phyloP scores from a whole-genome alignment of 257 asterid species.

The Scutellaria barbata region DNA sequence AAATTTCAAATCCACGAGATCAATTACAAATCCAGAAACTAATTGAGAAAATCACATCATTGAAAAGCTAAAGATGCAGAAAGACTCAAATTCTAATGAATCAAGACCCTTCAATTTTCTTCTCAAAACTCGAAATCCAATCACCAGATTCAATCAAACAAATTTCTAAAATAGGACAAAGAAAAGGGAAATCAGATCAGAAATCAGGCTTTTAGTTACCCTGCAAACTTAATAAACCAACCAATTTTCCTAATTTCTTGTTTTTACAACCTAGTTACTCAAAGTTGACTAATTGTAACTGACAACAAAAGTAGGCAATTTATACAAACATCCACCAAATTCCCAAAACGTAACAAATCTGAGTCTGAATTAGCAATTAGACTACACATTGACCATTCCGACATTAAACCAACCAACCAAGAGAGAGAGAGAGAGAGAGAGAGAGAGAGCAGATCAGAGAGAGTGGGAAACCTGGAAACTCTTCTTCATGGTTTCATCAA shows the following conservation, averaged over 20 bases:
- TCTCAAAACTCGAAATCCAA: background rate
- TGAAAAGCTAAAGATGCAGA: slow-evolving; percentile 16
- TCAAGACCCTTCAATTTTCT: slow-evolving; percentile 4
- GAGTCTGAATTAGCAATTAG: slow-evolving; percentile 30
- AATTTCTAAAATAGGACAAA: background rate
- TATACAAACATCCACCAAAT: background rate
- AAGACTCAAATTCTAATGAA: background rate
- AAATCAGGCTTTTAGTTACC: slow-evolving; percentile 1
- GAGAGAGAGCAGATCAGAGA: slow-evolving; percentile 34
- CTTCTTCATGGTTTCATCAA: slow-evolving; percentile 71
- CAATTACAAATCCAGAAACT: slow-evolving; percentile 2
- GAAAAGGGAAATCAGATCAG: background rate
- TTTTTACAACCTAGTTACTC: slow-evolving; percentile 21
- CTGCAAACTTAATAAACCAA: slow-evolving; percentile 10
- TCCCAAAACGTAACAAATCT: slow-evolving; percentile 29
- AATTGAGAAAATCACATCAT: background rate
- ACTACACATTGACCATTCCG: slow-evolving; percentile 39
- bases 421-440: slow-evolving; percentile 4
- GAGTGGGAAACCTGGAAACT: slow-evolving; percentile 68
- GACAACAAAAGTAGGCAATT: slow-evolving; percentile 2
- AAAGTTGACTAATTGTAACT: background rate
- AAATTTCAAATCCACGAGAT: background rate
- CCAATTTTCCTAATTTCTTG: slow-evolving; percentile 22
- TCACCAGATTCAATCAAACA: background rate
- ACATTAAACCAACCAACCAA: background rate